These are phyloP conservation scores for Phyllosticta citriasiana DNA, from an alignment of 2,329 filamentous ascomycete species.

Conservation along the genomic window DNA sequence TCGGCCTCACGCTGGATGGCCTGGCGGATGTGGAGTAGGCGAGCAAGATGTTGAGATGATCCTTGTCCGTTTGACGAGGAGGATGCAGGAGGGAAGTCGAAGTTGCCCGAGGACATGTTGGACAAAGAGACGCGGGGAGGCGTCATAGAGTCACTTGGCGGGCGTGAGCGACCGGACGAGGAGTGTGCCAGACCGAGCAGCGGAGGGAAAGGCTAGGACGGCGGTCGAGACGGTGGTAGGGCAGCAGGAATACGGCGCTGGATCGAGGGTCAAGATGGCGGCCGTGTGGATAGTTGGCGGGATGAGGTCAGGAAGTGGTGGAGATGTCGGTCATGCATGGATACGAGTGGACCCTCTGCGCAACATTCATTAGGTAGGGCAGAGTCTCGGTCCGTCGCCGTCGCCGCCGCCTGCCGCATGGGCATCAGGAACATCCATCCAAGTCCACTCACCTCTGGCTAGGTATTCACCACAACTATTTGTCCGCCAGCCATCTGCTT, in stretches of 20 bases:
- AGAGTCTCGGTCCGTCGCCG: not conserved
- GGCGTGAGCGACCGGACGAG: not conserved
- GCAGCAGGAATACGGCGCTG: not conserved
- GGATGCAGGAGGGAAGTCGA: constrained; percentile 37
- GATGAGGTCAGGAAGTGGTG: not conserved
- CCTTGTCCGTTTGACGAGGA: constrained; percentile 11
- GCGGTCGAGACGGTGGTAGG: not conserved
- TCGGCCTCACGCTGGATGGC: constrained; percentile 25
- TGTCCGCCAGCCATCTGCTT: not conserved
- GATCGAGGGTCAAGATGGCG: not conserved
- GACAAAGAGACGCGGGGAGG: constrained; percentile 15
- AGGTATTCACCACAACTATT: not conserved
- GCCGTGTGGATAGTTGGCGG: not conserved
- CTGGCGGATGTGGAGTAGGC: constrained; percentile 23
- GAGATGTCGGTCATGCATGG: not conserved
- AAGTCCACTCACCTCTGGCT: not conserved
- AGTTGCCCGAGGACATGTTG: constrained; percentile 21
- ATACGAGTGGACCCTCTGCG: not conserved
- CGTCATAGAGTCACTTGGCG: constrained; percentile 2
- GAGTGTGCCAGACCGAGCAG: not conserved
- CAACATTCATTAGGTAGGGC: not conserved
- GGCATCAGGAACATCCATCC: not conserved
- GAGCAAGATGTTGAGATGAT: constrained; percentile 13
- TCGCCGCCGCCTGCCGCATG: not conserved
- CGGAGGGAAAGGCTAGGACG: not conserved